A percentile compares a stretch with the other conserved stretches of the same genome.
Conservation (phyloP, 176 grass and related monocot species). For the Alloteropsis semialata region DNA sequence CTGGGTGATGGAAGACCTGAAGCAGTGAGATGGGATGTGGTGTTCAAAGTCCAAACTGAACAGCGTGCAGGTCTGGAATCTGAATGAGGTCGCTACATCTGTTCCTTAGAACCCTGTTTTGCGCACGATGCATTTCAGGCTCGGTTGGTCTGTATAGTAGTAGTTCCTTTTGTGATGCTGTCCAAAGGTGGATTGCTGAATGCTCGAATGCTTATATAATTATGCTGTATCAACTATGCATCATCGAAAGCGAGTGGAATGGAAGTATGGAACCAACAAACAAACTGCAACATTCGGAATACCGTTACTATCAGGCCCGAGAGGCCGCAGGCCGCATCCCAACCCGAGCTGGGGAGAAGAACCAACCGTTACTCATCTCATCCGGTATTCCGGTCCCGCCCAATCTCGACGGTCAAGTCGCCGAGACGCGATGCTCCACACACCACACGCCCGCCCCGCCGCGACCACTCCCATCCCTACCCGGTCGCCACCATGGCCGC, state of each 20-base stretch:
- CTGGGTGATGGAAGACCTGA: not conserved
- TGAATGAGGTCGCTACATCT: not conserved
- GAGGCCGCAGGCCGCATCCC: too few species aligned
- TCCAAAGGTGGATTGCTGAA: not conserved
- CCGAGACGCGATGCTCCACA: slow-evolving; percentile 10
- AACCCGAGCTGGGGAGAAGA: not conserved
- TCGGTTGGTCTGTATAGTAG: not conserved
- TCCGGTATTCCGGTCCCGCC: slow-evolving; percentile 40
- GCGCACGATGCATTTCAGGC: slow-evolving; percentile 4
- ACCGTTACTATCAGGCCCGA: too few species aligned
- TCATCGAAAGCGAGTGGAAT: not conserved
- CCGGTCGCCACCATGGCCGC: slow-evolving; percentile 35
- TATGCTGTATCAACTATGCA: not conserved
- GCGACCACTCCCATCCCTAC: not conserved
- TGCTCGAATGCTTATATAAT: not conserved
- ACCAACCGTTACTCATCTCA: slow-evolving; percentile 29
- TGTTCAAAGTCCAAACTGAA: not conserved
- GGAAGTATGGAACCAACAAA: not conserved
- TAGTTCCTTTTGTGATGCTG: not conserved
- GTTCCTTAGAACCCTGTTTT: slow-evolving; percentile 1
- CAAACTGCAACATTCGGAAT: not conserved
- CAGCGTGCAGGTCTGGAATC: not conserved
- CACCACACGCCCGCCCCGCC: slow-evolving; percentile 35
- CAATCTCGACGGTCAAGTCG: slow-evolving; percentile 23
- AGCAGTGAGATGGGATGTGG: not conserved